These are phyloP conservation scores for Tuber brumale DNA, from an alignment of 495 filamentous ascomycete genomes.

Conservation along the genomic window DNA sequence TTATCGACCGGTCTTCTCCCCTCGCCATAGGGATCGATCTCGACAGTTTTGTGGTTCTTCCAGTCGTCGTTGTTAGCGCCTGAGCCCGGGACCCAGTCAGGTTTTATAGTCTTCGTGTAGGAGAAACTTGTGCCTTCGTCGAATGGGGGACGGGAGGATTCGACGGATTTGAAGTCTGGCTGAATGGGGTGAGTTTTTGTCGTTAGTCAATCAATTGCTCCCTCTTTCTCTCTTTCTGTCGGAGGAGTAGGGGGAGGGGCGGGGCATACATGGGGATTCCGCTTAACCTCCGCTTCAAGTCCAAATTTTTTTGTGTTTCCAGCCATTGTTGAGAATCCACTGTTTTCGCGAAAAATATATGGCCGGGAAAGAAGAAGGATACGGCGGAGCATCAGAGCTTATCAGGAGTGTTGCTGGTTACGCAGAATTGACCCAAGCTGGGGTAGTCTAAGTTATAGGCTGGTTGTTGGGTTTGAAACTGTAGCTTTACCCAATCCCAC, in stretches of 20 bases:
- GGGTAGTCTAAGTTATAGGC: neutral
- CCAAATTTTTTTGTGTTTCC: neutral
- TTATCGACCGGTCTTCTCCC: conserved; percentile 64
- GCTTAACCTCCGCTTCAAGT: neutral
- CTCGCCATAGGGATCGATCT: conserved; percentile 74
- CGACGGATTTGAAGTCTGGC: conserved; percentile 68
- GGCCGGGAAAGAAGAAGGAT: neutral
- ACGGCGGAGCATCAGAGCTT: conserved; percentile 13
- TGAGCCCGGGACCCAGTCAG: conserved; percentile 69
- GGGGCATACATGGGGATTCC: neutral
- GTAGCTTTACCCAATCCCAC: neutral
- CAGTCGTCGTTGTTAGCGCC: conserved; percentile 61
- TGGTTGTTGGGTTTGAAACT: neutral
- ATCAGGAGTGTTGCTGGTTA: neutral
- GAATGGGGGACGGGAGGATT: conserved; percentile 68
- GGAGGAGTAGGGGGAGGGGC: neutral
- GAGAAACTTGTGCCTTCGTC: conserved; percentile 49
- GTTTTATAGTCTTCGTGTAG: conserved; percentile 64
- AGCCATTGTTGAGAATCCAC: conserved; percentile 17
- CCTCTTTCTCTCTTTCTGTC: neutral
- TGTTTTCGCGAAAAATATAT: neutral
- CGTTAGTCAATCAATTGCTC: neutral
- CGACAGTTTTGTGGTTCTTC: conserved; percentile 56
- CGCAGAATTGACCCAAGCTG: neutral
- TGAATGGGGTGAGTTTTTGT: conserved; percentile 6